phyloP scores from a whole-genome alignment of 2,329 filamentous ascomycete genomes.

The Xylaria sp. region DNA sequence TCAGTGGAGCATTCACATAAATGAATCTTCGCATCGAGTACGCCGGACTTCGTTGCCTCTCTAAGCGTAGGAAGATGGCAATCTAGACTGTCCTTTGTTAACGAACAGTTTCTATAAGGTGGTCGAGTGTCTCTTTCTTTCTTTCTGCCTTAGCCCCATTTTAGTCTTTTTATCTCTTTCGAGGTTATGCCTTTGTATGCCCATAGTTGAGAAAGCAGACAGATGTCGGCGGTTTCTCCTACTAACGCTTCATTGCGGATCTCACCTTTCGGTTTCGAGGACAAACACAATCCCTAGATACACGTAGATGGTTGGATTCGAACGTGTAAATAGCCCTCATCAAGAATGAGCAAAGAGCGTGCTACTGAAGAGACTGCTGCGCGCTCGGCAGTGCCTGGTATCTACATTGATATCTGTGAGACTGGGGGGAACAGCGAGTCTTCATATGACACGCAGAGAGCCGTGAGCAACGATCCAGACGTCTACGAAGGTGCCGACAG shows the following conservation, averaged over 20 bases:
- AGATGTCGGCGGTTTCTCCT: neutral
- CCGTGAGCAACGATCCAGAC: constrained; percentile 12
- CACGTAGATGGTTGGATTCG: neutral
- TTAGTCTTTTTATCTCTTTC: too few relatives aligned
- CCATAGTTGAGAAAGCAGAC: neutral
- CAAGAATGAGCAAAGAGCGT: constrained; percentile 1
- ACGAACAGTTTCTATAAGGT: constrained; percentile 3
- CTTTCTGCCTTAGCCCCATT: neutral
- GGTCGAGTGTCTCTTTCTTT: neutral
- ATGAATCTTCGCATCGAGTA: too few relatives aligned
- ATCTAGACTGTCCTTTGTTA: constrained; percentile 2
- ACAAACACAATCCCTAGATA: neutral
- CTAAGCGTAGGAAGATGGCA: neutral
- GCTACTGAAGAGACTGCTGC: neutral
- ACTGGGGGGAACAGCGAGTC: constrained; percentile 1
- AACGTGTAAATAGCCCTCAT: neutral
- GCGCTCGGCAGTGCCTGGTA: neutral
- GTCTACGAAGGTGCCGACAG: constrained; percentile 6
- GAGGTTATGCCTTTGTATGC: neutral
- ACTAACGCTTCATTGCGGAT: neutral
- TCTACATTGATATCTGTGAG: neutral
- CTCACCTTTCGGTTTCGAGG: neutral
- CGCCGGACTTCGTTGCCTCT: too few relatives aligned
- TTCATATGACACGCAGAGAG: constrained; percentile 29
- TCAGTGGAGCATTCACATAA: too few relatives aligned